Evolutionary conservation across 768 basidiomycete genomes (phyloP).

Genomic region (Mrakia hoshinonis): DNA sequence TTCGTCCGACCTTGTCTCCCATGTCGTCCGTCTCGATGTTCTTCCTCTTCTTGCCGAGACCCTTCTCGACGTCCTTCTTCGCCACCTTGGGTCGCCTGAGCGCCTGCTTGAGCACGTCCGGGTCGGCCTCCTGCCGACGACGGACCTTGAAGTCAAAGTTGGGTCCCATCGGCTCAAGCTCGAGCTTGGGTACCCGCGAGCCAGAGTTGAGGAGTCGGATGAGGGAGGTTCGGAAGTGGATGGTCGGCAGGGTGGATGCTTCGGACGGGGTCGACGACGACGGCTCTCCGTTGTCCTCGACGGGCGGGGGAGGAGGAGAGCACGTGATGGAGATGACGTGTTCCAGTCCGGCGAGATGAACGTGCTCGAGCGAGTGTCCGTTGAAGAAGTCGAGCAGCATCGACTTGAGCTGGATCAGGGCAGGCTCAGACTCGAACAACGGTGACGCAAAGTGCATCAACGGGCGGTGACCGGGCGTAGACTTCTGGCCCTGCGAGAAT

Average conservation of each 20-base stretch:
- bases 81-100: slow-evolving; percentile 77
- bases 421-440: slow-evolving; percentile 87
- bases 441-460: slow-evolving; percentile 93
- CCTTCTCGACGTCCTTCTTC: slow-evolving; percentile 76
- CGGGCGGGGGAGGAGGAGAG: slow-evolving; percentile 45
- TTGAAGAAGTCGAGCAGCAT: slow-evolving; percentile 85
- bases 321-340: slow-evolving; percentile 77
- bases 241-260: slow-evolving; percentile 57
- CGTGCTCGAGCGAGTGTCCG: slow-evolving; percentile 69
- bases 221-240: slow-evolving; percentile 84
- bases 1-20: slow-evolving; percentile 85
- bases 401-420: slow-evolving; percentile 84
- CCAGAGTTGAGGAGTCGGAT: slow-evolving; percentile 62
- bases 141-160: slow-evolving; percentile 73
- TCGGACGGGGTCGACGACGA: slow-evolving; percentile 34
- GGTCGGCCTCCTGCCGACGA: slow-evolving; percentile 62
- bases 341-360: slow-evolving; percentile 74
- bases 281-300: slow-evolving; percentile 32
- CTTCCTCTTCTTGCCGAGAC: slow-evolving; percentile 72
- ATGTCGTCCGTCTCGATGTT: slow-evolving; percentile 96
- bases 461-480: slow-evolving; percentile 79
- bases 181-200: slow-evolving; percentile 67
- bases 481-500: slow-evolving; percentile 63
- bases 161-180: slow-evolving; percentile 83
- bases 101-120: slow-evolving; percentile 70